Base-by-base conservation (phyloP, 2,329 filamentous ascomycete genomes). In the Diaporthe humulicola region DNA sequence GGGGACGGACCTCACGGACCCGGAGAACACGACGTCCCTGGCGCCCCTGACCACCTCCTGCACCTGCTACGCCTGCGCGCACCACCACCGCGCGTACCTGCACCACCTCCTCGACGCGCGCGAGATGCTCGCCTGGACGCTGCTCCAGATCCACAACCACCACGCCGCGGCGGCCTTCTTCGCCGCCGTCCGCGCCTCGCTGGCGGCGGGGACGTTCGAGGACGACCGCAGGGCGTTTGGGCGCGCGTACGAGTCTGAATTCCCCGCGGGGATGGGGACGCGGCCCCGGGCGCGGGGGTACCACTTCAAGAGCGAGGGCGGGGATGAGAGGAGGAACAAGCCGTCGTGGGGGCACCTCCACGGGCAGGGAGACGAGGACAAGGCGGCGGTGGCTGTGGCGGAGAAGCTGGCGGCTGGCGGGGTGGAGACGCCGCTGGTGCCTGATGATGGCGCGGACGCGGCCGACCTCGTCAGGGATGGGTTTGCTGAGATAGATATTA, bases 101-200 rank as follows among this genome's bases (percentile, higher is more conserved):
- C 93, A 95, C 77, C 97, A 99, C 83, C 88, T 98, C 1, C 90
- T 99, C 8, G 89, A 91, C 61, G 95, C 97, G 0, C 97, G 96
- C 81, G 97, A 99, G 84, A 98, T 99, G 97, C 91, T 98, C 6
- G 96, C 93, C 33, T 99, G 97, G 97, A 94, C 93, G 0, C 88
- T 99, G 10, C 88, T 99, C 10, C 96, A 98, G 82, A 89, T 98
- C 4, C 97, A 99, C 85, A 99, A 99, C 82, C 92, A 97, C 82
- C 88, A 92, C 76, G 85, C 93, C 10, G 84, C 98, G 71, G 88
- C 90, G 60, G 80, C 85, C 0, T 98, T 98, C 85, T 98, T 98
- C 82, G 83, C 86, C 0, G 89, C 87, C 0, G 87, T 98, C 9
- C 91, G 96, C 28, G 81, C 84, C 2, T 91, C 91, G 73, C 92